Evolutionary conservation across 139 green algal species (phyloP).

Genomic region (Monoraphidium neglectum): DNA sequence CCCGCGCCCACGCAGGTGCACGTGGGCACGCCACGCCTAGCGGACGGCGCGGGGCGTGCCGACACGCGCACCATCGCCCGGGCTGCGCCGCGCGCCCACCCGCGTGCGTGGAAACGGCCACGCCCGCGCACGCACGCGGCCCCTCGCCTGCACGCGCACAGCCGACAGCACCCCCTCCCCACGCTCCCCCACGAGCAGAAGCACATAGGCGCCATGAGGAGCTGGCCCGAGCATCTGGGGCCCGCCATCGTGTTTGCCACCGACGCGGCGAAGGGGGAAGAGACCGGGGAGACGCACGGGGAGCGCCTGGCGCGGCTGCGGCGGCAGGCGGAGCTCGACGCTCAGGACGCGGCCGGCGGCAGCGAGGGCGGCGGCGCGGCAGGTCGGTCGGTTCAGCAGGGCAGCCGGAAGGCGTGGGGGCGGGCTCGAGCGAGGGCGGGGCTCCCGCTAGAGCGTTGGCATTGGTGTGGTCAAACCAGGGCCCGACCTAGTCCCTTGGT

Average conservation of each 20-base stretch:
- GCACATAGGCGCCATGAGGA: constrained; percentile 1
- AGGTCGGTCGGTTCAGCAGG: background rate
- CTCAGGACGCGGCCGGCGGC: background rate
- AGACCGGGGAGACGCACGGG: constrained; percentile 29
- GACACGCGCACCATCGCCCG: too few relatives aligned
- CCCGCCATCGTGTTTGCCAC: constrained; percentile 23
- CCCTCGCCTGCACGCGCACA: background rate
- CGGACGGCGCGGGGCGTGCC: too few relatives aligned
- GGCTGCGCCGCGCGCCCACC: too few relatives aligned
- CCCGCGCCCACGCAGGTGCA: too few relatives aligned
- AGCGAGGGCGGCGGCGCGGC: constrained; percentile 1
- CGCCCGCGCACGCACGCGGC: too few relatives aligned
- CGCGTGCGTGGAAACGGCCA: too few relatives aligned
- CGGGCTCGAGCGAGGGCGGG: too few relatives aligned
- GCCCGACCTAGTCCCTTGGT: too few relatives aligned
- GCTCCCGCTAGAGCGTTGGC: too few relatives aligned
- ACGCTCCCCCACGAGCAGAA: constrained; percentile 2
- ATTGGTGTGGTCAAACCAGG: too few relatives aligned
- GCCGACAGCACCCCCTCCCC: background rate
- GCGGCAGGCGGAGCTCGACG: constrained; percentile 3
- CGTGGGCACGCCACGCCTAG: too few relatives aligned
- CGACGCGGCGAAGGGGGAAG: constrained; percentile 4
- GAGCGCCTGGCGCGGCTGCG: constrained; percentile 28
- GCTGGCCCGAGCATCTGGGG: constrained; percentile 1
- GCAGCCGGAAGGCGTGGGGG: too few relatives aligned